Evolutionary conservation across 257 asterid species (phyloP).

Genomic region (Salvia splendens): DNA sequence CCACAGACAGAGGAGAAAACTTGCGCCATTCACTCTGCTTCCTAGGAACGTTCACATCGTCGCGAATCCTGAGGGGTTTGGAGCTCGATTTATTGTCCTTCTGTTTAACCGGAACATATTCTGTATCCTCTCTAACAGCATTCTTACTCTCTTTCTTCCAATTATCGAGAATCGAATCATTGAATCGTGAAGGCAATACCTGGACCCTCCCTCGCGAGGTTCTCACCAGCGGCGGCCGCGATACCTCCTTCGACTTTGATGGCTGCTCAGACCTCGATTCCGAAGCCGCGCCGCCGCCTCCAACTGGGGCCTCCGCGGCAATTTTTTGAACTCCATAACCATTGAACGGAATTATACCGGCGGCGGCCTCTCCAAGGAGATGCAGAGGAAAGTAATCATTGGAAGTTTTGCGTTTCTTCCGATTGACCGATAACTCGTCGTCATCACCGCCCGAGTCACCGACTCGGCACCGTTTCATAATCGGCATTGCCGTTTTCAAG

Average conservation of each 20-base stretch:
- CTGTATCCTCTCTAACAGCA: conserved; percentile 63
- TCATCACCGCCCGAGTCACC: conserved; percentile 64
- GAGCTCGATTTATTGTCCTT: conserved; percentile 40
- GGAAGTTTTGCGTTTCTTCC: conserved; percentile 65
- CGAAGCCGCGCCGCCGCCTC: conserved; percentile 37
- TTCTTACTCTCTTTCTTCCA: conserved; percentile 88
- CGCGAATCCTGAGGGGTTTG: conserved; percentile 43
- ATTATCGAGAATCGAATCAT: conserved; percentile 82
- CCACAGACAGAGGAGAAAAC: conserved; percentile 58
- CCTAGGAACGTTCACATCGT: conserved; percentile 38
- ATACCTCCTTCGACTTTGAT: conserved; percentile 42
- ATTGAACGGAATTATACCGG: conserved; percentile 61
- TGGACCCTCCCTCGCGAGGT: conserved; percentile 96
- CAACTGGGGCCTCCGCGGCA: conserved; percentile 18
- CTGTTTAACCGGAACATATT: conserved; percentile 54
- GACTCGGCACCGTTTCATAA: conserved; percentile 74
- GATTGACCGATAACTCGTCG: conserved; percentile 54
- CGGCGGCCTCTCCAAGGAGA: conserved; percentile 73
- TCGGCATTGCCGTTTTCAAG: conserved; percentile 97
- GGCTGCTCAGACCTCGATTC: conserved; percentile 30
- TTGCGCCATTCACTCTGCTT: conserved; percentile 48
- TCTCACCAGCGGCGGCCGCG: conserved; percentile 87
- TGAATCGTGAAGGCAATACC: conserved; percentile 88
- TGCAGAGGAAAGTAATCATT: conserved; percentile 63
- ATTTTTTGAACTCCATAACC: conserved; percentile 52